Percentiles rank a stretch among this genome's conserved stretches.
Conservation (phyloP, 331 rosid genomes). For the Cydonia oblonga region DNA sequence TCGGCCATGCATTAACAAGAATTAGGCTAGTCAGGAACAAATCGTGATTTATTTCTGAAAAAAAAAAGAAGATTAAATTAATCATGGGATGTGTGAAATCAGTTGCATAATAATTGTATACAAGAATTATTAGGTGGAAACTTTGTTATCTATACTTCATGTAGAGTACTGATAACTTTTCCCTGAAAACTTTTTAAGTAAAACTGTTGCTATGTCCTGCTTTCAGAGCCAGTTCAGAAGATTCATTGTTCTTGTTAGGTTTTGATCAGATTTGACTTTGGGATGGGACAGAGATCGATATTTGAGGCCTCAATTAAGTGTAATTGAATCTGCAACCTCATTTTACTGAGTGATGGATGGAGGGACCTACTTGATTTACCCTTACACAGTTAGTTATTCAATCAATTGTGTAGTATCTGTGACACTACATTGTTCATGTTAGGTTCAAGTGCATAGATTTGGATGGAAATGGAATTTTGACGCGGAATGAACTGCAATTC, state of each 20-base stretch:
- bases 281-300: not conserved
- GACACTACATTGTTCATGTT: slow-evolving; percentile 18
- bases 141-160: not conserved
- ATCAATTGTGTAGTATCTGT: not conserved
- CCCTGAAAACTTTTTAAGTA: not conserved
- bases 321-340: not conserved
- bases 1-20: not conserved
- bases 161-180: not conserved
- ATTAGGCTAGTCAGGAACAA: not conserved
- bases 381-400: slow-evolving; percentile 6
- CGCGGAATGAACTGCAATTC: slow-evolving; percentile 89
- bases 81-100: not conserved
- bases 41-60: not conserved
- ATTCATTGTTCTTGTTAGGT: not conserved
- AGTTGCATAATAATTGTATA: not conserved
- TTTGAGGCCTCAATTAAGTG: not conserved
- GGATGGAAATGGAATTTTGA: slow-evolving; percentile 89
- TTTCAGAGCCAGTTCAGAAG: not conserved
- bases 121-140: not conserved
- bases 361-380: not conserved
- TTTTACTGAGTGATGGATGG: not conserved
- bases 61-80: not conserved
- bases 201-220: not conserved
- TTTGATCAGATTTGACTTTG: not conserved
- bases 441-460: slow-evolving; percentile 99